phyloP scores from a whole-genome alignment of 2,329 filamentous ascomycete species.

The Aspergillus aculeatinus region DNA sequence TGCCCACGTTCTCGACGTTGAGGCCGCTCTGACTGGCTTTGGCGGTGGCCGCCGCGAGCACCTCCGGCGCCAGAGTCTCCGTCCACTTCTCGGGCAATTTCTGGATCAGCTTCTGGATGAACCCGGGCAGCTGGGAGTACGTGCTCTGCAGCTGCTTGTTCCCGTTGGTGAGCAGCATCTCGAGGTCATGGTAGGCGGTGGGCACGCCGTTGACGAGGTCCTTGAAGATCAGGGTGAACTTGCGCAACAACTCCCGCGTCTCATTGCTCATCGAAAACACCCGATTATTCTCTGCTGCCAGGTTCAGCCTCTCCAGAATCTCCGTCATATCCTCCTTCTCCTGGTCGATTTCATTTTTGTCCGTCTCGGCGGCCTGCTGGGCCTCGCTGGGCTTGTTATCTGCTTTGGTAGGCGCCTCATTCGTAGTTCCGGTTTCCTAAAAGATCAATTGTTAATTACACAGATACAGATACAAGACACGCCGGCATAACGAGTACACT shows the following conservation, averaged over 20 bases:
- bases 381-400: conserved; percentile 7
- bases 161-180: conserved; percentile 63
- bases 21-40: conserved; percentile 61
- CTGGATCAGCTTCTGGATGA: conserved; percentile 82
- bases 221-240: conserved; percentile 87
- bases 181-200: conserved; percentile 89
- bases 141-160: conserved; percentile 64
- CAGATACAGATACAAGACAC: not conserved
- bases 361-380: conserved; percentile 8
- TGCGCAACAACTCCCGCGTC: conserved; percentile 74
- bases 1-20: conserved; percentile 52
- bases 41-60: conserved; percentile 76
- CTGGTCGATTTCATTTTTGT: conserved; percentile 49
- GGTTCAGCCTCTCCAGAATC: conserved; percentile 80
- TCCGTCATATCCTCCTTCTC: conserved; percentile 72
- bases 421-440: conserved; percentile 12
- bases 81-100: conserved; percentile 81
- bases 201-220: conserved; percentile 90
- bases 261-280: conserved; percentile 83
- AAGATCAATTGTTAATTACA: not conserved
- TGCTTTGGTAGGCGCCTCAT: not conserved
- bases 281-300: conserved; percentile 79
- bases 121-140: conserved; percentile 68
- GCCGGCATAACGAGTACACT: not conserved
- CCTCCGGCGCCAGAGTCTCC: conserved; percentile 71